phyloP scores from a whole-genome alignment of 176 grass and related monocot species.

The Oryza meridionalis region DNA sequence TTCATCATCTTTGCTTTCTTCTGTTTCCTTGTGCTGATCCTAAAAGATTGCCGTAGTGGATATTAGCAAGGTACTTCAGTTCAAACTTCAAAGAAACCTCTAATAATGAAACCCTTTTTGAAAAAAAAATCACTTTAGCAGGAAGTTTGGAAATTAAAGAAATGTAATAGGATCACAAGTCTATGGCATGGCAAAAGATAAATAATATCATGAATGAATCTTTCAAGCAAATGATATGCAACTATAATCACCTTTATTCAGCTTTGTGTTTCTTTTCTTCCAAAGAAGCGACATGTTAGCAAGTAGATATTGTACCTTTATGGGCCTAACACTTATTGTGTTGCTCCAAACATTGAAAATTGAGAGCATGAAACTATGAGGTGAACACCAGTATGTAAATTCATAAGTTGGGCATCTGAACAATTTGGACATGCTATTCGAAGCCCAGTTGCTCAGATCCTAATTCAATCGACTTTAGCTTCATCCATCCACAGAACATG shows the following conservation, averaged over 20 bases:
- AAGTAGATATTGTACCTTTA: not conserved
- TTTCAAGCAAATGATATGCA: not conserved
- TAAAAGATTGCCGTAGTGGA: conserved; percentile 27
- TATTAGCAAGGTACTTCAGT: conserved; percentile 8
- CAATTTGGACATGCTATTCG: not conserved
- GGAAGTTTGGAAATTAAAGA: not conserved
- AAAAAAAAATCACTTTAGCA: not conserved
- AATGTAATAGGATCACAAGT: not conserved
- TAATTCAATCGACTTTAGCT: conserved; percentile 22
- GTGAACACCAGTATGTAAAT: not conserved
- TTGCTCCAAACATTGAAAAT: not conserved
- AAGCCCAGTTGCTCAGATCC: not conserved
- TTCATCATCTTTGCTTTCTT: conserved; percentile 29
- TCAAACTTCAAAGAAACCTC: conserved; percentile 1
- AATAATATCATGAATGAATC: not conserved
- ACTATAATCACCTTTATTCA: conserved; percentile 4
- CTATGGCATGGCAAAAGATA: not conserved
- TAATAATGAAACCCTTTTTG: not conserved
- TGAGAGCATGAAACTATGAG: not conserved
- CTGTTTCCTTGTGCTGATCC: conserved; percentile 42
- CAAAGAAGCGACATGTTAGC: not conserved
- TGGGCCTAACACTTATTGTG: not conserved
- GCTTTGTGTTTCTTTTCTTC: not conserved
- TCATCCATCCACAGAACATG: not conserved
- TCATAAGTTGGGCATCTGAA: not conserved